Evolutionary conservation across 768 basidiomycete species (phyloP), one percentile per base, ranked within the genome.

Genomic region (Pisolithus orientalis): DNA sequence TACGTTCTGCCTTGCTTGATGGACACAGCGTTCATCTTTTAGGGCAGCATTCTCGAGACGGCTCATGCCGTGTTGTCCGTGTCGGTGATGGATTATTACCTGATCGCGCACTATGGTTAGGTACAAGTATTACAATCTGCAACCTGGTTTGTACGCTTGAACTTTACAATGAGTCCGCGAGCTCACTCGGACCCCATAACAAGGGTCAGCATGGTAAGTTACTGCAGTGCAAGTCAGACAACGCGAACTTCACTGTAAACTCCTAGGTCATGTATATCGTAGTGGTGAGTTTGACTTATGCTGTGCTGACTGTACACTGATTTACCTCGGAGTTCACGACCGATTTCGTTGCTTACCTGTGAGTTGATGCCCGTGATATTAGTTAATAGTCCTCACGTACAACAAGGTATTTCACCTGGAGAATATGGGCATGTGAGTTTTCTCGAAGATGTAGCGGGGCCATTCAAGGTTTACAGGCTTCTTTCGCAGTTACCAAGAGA

Each of bases 401-500:
- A 34, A 34, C 21, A 44, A 54, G 53, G 2, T 54, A 50, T 29
- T 54, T 54, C 37, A 50, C 49, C 8, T 54, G 53, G 53, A 49
- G 53, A 17, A 46, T 54, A 46, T 54, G 47, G 48, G 39, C 13
- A n/a, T 54, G 53, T 54, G 25, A n/a, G 17, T 43, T 21, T 5
- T 32, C 27, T 28, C 10, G 13, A 6, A 16, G 34, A 16, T 16
- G 16, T 21, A 24, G 27, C 27, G 1, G 11, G 34, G 34, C 5
- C 5, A 8, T 11, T 13, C 4, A 5, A 17, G n/a, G 27, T 25
- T 42, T 5, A 39, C 5, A 4, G 7, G 17, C 4, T 9, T 6
- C 16, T 40, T 8, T 9, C 24, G 10, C 28, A 54, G 53, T 54
- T 25, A 45, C 44, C 3, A n/a, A 31, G 32, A 49, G 39, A 34